Conservation (phyloP, 257 asterid genomes). For the Dorcoceras hygrometricum region DNA sequence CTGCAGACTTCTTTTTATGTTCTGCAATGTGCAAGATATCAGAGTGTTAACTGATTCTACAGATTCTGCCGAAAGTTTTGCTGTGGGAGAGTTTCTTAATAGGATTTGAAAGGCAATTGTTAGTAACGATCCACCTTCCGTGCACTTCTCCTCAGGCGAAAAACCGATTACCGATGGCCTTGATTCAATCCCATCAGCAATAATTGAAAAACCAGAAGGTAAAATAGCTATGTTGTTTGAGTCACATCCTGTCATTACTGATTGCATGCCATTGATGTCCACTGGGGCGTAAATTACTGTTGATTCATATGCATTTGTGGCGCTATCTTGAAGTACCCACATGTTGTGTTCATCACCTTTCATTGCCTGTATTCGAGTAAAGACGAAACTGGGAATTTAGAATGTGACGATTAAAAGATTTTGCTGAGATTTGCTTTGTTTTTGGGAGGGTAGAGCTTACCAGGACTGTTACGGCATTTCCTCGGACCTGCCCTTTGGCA, state of each 20-base stretch:
- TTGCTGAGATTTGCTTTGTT: neutral
- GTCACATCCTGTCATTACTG: conserved; percentile 79
- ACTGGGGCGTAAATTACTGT: conserved; percentile 68
- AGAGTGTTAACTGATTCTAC: conserved; percentile 60
- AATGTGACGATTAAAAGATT: neutral
- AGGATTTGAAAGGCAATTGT: conserved; percentile 69
- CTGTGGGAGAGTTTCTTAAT: conserved; percentile 48
- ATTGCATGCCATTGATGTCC: conserved; percentile 62
- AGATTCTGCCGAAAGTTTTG: conserved; percentile 48
- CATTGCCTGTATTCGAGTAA: conserved; percentile 43
- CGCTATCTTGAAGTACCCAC: conserved; percentile 76
- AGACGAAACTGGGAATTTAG: conserved; percentile 14
- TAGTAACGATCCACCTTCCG: conserved; percentile 78
- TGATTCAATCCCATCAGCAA: conserved; percentile 71
- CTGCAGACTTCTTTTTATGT: conserved; percentile 61
- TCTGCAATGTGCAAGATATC: conserved; percentile 58
- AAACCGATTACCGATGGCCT: conserved; percentile 62
- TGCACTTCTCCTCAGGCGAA: conserved; percentile 54
- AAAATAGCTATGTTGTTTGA: conserved; percentile 63
- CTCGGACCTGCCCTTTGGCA: conserved; percentile 81
- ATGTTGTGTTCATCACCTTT: conserved; percentile 39
- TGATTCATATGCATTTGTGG: conserved; percentile 64
- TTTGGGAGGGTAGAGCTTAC: conserved; percentile 39
- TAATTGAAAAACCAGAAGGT: conserved; percentile 77
- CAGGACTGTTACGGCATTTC: conserved; percentile 66